Conservation (phyloP, 148 eudicot genomes). For the Chenopodium suecicum region DNA sequence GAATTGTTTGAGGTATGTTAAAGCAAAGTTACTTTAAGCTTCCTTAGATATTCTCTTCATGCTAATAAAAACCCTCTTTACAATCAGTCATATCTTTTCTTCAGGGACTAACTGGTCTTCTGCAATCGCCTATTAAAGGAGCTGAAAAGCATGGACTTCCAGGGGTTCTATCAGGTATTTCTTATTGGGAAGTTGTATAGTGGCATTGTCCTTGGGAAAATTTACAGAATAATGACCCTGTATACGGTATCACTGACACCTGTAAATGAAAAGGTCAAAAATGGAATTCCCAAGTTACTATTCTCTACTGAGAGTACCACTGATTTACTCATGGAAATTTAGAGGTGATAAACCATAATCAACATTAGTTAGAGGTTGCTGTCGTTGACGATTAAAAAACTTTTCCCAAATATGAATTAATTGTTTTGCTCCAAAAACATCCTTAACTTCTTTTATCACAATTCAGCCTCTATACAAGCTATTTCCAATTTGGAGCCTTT, state of each 20-base stretch:
- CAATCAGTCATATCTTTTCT: not conserved
- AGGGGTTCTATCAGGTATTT: conserved; percentile 84
- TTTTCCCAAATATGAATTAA: too few species aligned
- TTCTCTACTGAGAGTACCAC: too few species aligned
- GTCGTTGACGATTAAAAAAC: too few species aligned
- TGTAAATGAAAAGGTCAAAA: not conserved
- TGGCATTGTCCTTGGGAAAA: not conserved
- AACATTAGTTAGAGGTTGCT: too few species aligned
- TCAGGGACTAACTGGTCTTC: conserved; percentile 94
- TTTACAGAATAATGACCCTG: not conserved
- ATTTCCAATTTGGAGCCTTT: too few species aligned
- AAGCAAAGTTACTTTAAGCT: not conserved
- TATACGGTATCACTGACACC: not conserved
- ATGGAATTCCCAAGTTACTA: too few species aligned
- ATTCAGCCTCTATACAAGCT: too few species aligned
- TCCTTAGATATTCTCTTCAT: not conserved
- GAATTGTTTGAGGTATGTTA: conserved; percentile 77
- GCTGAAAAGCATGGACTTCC: conserved; percentile 96
- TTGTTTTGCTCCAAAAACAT: too few species aligned
- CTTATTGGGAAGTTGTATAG: not conserved
- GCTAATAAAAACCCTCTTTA: not conserved
- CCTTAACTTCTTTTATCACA: too few species aligned
- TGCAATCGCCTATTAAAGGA: conserved; percentile 92
- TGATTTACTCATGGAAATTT: too few species aligned
- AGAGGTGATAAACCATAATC: too few species aligned